Percentiles rank a stretch among this genome's conserved stretches.
Evolutionary conservation across 495 filamentous ascomycete species (phyloP).

Genomic region (Durotheca rogersii): DNA sequence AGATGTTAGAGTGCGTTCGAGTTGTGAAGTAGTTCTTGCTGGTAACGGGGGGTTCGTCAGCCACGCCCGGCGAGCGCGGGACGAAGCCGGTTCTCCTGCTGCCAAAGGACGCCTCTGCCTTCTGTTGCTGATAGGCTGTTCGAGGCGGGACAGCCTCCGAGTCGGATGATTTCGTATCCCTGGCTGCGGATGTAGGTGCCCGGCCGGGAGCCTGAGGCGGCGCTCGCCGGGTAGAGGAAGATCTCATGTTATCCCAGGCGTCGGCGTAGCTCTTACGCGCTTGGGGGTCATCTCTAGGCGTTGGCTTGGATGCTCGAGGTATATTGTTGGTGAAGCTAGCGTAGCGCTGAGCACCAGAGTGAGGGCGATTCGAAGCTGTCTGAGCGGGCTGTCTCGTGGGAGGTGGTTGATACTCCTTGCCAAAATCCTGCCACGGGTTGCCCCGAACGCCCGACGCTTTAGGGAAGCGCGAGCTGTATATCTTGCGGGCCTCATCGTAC

Average conservation of each 20-base stretch:
- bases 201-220: constrained; percentile 23
- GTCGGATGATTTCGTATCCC: constrained; percentile 15
- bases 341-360: constrained; percentile 60
- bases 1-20: constrained; percentile 33
- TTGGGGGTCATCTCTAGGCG: constrained; percentile 29
- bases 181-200: constrained; percentile 31
- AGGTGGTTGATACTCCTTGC: constrained; percentile 46
- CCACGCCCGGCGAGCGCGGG: constrained; percentile 40
- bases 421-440: constrained; percentile 53
- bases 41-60: constrained; percentile 46
- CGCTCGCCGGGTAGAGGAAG: constrained; percentile 19
- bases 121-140: constrained; percentile 45
- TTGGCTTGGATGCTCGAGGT: constrained; percentile 41
- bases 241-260: constrained; percentile 34
- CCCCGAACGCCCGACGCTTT: constrained; percentile 48
- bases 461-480: constrained; percentile 38
- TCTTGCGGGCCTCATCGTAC: constrained; percentile 70
- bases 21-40: constrained; percentile 48
- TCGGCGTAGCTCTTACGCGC: constrained; percentile 28
- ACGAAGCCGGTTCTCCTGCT: constrained; percentile 41
- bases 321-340: constrained; percentile 46
- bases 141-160: constrained; percentile 30
- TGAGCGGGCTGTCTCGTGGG: constrained; percentile 46
- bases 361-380: constrained; percentile 36
- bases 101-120: constrained; percentile 49